phyloP scores from a whole-genome alignment of 139 green algal genomes.

The Chlorella sorokiniana region DNA sequence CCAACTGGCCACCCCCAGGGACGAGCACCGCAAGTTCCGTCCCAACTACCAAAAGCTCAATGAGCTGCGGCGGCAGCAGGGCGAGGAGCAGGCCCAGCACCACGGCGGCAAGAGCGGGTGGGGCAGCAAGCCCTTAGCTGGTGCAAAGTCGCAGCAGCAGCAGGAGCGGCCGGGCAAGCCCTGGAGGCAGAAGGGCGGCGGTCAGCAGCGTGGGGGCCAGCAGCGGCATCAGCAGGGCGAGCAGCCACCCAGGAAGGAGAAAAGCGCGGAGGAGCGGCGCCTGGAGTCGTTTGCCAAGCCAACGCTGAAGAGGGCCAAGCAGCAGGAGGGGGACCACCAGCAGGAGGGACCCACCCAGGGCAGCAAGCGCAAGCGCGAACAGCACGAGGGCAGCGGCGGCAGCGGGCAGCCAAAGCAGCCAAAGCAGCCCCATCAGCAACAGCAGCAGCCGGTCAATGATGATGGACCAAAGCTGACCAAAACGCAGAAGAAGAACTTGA shows the following conservation, averaged over 20 bases:
- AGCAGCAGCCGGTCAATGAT: not conserved
- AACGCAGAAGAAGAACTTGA: slow-evolving; percentile 78
- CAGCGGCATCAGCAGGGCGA: slow-evolving; percentile 20
- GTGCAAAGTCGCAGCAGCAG: slow-evolving; percentile 43
- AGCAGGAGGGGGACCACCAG: slow-evolving; percentile 4
- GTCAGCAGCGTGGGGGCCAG: not conserved
- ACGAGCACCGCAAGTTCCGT: slow-evolving; percentile 25
- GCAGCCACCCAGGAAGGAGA: not conserved
- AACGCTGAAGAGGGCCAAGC: slow-evolving; percentile 31
- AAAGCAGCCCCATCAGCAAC: slow-evolving; percentile 20
- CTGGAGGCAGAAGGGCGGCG: not conserved
- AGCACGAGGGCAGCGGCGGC: slow-evolving; percentile 1
- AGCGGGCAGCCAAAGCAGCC: not conserved
- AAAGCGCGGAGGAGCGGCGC: slow-evolving; percentile 28
- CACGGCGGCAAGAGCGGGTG: not conserved
- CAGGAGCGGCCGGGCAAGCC: not conserved
- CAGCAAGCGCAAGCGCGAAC: slow-evolving; percentile 36
- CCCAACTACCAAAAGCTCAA: slow-evolving; percentile 44
- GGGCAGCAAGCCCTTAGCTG: not conserved
- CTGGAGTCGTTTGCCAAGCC: slow-evolving; percentile 43
- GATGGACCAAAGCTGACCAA: slow-evolving; percentile 54
- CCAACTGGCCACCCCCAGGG: not conserved
- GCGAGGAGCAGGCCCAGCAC: not conserved
- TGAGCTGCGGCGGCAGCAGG: slow-evolving; percentile 9
- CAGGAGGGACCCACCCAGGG: not conserved